phyloP scores from a whole-genome alignment of 2,329 filamentous ascomycete genomes.

The Apiospora aurea region DNA sequence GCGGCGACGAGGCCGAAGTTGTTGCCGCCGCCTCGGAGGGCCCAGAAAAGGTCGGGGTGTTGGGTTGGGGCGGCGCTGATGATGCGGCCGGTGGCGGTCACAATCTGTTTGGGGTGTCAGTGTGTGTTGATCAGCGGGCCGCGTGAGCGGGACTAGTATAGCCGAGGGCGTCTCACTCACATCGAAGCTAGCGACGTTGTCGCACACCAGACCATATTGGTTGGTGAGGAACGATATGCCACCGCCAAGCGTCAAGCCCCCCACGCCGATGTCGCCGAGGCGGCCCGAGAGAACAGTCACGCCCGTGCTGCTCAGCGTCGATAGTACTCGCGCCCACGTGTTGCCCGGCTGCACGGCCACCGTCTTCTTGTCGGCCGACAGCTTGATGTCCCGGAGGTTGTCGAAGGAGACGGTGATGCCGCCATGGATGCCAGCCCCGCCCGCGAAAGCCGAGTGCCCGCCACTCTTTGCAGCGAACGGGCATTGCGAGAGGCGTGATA shows the following conservation, averaged over 20 bases:
- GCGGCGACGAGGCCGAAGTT: conserved; percentile 15
- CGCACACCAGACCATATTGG: conserved; percentile 51
- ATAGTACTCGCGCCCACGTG: conserved; percentile 36
- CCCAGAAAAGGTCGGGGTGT: conserved; percentile 8
- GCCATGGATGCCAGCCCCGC: conserved; percentile 33
- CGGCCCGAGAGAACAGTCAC: conserved; percentile 37
- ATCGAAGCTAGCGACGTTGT: conserved; percentile 50
- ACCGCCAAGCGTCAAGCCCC: conserved; percentile 36
- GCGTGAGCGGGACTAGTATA: too few relatives aligned
- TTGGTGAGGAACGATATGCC: conserved; percentile 34
- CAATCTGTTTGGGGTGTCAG: neutral
- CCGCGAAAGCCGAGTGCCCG: conserved; percentile 37
- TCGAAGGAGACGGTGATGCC: conserved; percentile 30
- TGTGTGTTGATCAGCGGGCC: too few relatives aligned
- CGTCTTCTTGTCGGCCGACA: conserved; percentile 37
- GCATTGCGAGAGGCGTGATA: conserved; percentile 32
- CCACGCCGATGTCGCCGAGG: conserved; percentile 36
- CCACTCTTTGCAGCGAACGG: conserved; percentile 47
- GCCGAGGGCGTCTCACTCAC: too few relatives aligned
- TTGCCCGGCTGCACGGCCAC: conserved; percentile 41
- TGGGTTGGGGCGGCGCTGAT: neutral
- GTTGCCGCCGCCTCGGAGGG: conserved; percentile 20
- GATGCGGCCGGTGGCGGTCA: conserved; percentile 9
- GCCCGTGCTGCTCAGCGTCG: conserved; percentile 22
- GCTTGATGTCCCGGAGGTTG: conserved; percentile 40